Conservation (phyloP, 148 eudicot genomes). For the Chenopodium suecicum region DNA sequence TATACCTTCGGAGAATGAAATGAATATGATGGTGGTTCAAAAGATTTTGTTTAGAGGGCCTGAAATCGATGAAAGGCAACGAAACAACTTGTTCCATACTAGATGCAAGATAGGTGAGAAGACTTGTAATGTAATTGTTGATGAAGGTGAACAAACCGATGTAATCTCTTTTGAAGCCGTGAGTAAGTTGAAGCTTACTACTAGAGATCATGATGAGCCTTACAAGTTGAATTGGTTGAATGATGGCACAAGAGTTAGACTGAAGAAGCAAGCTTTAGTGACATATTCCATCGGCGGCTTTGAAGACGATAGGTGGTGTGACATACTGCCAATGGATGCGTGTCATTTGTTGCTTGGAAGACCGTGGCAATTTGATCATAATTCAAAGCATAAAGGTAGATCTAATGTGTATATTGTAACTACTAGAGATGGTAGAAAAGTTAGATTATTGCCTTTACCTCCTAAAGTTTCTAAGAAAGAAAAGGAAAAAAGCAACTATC, state of each 20-base stretch:
- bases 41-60: not conserved
- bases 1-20: not conserved
- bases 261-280: too few species aligned
- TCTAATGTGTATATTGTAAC: not conserved
- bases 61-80: not conserved
- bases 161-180: not conserved
- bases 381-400: not conserved
- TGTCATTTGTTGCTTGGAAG: not conserved
- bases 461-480: not conserved
- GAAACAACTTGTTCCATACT: not conserved
- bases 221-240: too few species aligned
- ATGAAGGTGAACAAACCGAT: not conserved
- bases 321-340: too few species aligned
- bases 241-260: too few species aligned
- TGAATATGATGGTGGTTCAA: not conserved
- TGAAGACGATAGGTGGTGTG: too few species aligned
- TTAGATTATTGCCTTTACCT: not conserved
- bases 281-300: too few species aligned
- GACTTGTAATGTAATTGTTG: not conserved
- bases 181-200: not conserved
- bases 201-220: too few species aligned
- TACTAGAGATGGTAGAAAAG: not conserved
- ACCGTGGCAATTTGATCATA: not conserved
- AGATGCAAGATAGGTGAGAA: not conserved
- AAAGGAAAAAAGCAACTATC: not conserved